These are phyloP conservation scores for Durotheca rogersii DNA, from an alignment of 495 filamentous ascomycete species.

Conservation along the genomic window DNA sequence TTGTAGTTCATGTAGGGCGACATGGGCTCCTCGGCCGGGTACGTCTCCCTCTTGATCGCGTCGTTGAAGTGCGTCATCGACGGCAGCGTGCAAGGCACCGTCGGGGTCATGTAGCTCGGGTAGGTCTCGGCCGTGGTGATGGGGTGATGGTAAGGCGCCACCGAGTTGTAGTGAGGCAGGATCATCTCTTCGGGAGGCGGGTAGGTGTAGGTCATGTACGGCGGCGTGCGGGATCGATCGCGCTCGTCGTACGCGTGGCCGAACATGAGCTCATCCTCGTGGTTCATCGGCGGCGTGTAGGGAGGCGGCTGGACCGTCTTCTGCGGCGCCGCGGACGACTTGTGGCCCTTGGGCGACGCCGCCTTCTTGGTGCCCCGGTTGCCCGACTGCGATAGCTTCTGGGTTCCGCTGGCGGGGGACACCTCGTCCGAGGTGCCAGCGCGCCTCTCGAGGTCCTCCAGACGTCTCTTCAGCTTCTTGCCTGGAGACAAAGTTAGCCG, in stretches of 20 bases:
- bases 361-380: conserved; percentile 52
- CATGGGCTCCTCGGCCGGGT: conserved; percentile 64
- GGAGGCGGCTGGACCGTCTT: conserved; percentile 63
- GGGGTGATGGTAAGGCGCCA: conserved; percentile 61
- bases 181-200: conserved; percentile 67
- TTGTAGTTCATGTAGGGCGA: conserved; percentile 77
- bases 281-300: conserved; percentile 61
- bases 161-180: conserved; percentile 62
- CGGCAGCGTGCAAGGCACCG: conserved; percentile 61
- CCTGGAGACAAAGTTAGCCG: conserved; percentile 53
- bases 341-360: conserved; percentile 44
- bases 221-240: conserved; percentile 70
- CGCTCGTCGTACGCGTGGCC: conserved; percentile 47
- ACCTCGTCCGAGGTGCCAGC: conserved; percentile 78
- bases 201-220: conserved; percentile 64
- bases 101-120: conserved; percentile 60
- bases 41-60: conserved; percentile 60
- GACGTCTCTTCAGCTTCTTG: conserved; percentile 97
- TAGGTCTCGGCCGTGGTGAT: conserved; percentile 65
- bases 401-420: conserved; percentile 49
- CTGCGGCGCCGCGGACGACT: conserved; percentile 40
- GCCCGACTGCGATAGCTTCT: conserved; percentile 52
- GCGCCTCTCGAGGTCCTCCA: conserved; percentile 93
- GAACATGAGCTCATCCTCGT: conserved; percentile 53
- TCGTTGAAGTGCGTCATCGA: conserved; percentile 64